Conservation (phyloP, 2,329 filamentous ascomycete species). For the Colletotrichum endophyticum region DNA sequence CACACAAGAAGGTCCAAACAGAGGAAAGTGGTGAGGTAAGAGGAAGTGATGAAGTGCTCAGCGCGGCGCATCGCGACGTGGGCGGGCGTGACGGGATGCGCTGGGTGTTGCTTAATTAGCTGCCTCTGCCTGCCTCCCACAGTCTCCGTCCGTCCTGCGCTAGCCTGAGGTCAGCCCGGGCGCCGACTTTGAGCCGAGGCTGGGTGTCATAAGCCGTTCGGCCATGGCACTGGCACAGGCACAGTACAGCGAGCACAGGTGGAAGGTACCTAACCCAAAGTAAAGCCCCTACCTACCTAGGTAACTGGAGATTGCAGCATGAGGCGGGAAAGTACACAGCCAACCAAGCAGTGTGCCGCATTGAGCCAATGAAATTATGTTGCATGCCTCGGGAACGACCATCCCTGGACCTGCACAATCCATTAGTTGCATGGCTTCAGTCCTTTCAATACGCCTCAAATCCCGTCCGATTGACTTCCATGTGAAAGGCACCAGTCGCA, state of each 20-base stretch:
- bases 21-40: not conserved
- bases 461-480: not conserved
- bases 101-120: not conserved
- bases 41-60: not conserved
- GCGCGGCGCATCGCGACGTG: conserved; percentile 11
- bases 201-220: not conserved
- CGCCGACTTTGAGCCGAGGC: conserved; percentile 8
- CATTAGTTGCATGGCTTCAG: not conserved
- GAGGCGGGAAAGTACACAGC: not conserved
- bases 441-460: not conserved
- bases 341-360: not conserved
- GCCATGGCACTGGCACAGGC: not conserved
- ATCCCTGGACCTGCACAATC: not conserved
- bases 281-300: not conserved
- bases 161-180: not conserved
- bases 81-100: not conserved
- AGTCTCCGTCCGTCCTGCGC: not conserved
- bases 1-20: not conserved
- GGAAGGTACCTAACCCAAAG: not conserved
- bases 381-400: not conserved
- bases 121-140: not conserved
- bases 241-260: not conserved
- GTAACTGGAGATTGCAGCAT: not conserved
- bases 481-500: not conserved
- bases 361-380: conserved; percentile 16